Base-by-base conservation (phyloP, 2,329 filamentous ascomycete species). In the Nigrospora oryzae region DNA sequence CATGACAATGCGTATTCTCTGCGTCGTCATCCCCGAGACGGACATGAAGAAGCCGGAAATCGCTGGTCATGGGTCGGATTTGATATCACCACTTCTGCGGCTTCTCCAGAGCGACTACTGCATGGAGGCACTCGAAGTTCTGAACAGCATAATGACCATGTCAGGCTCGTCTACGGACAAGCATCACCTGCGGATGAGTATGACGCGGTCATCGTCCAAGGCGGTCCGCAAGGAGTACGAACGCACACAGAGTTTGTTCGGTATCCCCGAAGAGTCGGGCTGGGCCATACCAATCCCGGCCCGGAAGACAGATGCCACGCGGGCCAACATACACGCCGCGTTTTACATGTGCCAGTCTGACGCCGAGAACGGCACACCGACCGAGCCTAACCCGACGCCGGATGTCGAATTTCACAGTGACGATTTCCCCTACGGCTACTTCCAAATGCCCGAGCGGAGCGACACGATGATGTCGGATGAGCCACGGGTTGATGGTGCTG, bases 251-350 rank as follows among this genome's bases (percentile, higher is more conserved):
- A 96, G 89, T 57, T 68, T 98, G 32, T 98, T 97, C 61, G 94
- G 94, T 28, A 97, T 98, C 47, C 93, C 93, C 0, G 91, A 97
- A 60, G 84, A 89, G 17, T 93, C 88, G 14, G 93, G 93, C 2
- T 98, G 93, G 93, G 93, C 93, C 0, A 89, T 98, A 38, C 91
- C 93, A 0, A 81, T 94, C 61, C 93, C 93, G 14, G 91, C 91
- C 1, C 84, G 86, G 45, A 91, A 95, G 67, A 93, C 90, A 1
- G 83, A 85, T 44, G 79, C 83, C 32, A 97, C 93, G 4, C 79
- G 93, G 46, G 79, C 84, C 46, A 98, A 98, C 56, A 93, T 98
- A 3, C 91, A 97, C 61, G 89, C 90, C 0, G 90, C 93, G 1
- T 97, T 96, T 64, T 95, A 95, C 64, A 95, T 90, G 51, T 96